Base-by-base conservation (phyloP, 148 eudicot genomes). In the Nepenthes mirabilis region DNA sequence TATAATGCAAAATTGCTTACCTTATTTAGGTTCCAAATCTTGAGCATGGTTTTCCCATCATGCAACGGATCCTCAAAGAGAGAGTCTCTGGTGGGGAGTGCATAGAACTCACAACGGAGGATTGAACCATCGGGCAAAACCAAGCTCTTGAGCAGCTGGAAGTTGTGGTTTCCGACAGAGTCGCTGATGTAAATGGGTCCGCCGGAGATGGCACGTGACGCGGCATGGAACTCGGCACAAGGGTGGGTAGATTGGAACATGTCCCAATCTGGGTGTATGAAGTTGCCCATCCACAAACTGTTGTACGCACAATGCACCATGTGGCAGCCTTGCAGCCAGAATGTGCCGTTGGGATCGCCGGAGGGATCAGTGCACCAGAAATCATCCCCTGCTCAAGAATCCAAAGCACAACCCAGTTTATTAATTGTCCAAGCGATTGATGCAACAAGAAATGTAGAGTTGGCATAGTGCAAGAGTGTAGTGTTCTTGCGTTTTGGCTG, bases 271-370 rank as follows among this genome's bases (percentile, higher is more conserved):
- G 97, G 97, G 23, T 88, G 96, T 65, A 91, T 88, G 65, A 91
- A 88, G 55, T 91, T 83, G 37, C 93, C 94, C 96, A 88, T 91
- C 97, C 96, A 91, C 43, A 87, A 55, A 73, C 97, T 91, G 37
- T 91, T 91, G 66, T 91, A 91, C 3, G 96, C 96, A 59, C 96
- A 91, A 61, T 91, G 97, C 55, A 85, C 97, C 97, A 91, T 91
- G 73, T 91, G 97, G 74, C 95, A 88, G 0, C 97, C 97, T 76
- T 91, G 97, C 2, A 91, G 73, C 97, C 97, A 91, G 56, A 69
- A 91, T 51, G 96, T 88, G 5, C 97, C 96, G 52, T 83, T 85
- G 1, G 93, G 94, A 49, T 91, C 97, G 2, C 97, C 97, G 0
- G 76, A 80, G 48, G 97, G 93, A 57, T 91, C 97, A 2, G 86